Base-by-base conservation (phyloP, 2,329 filamentous ascomycete species). In the Trichoderma sp. region DNA sequence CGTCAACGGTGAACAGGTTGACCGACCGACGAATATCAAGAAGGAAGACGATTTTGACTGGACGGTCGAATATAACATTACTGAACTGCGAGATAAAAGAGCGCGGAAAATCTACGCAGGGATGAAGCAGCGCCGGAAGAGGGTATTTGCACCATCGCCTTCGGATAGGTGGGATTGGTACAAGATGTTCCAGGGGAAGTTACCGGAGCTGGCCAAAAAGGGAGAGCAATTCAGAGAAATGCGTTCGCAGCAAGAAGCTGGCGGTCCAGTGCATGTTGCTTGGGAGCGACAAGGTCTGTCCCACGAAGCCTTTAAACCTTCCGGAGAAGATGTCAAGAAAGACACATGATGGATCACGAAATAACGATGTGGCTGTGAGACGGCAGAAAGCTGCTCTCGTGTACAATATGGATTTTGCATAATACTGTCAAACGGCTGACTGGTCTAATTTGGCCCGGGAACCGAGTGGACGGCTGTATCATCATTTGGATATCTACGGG, bases 21-120 rank as follows among this genome's bases (percentile, higher is more conserved):
- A 83, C 0, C 90, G 94, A 3, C 92, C 94, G 2, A 53, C 0
- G 74, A 81, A 15, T 78, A 91, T 59, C 80, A 69, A 61, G 15
- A 53, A 69, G 15, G 66, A 0, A 36, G 76, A 15, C 23, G 11
- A 6, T 0, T 71, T 80, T 78, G 71, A 89, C 74, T 98, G 95
- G 95, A 80, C 82, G 0, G 84, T 98, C n/a, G 89, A 96, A 76
- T 98, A 97, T 80, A 86, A 90, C 43, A 82, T 98, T 62, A 86
- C 87, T 59, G 92, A 95, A 74, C 83, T 94, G 2, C 67, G 80
- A 0, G 74, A 75, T 3, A 73, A 79, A 0, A 82, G 84, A 11
- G 88, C 87, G 1, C 80, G 79, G 72, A 80, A 70, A 0, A 79
- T 92, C 28, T 94, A 94, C 78, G 55, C 77, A 1, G 82, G 85